phyloP scores from a whole-genome alignment of 2,329 filamentous ascomycete genomes.

The Boeremia exigua region DNA sequence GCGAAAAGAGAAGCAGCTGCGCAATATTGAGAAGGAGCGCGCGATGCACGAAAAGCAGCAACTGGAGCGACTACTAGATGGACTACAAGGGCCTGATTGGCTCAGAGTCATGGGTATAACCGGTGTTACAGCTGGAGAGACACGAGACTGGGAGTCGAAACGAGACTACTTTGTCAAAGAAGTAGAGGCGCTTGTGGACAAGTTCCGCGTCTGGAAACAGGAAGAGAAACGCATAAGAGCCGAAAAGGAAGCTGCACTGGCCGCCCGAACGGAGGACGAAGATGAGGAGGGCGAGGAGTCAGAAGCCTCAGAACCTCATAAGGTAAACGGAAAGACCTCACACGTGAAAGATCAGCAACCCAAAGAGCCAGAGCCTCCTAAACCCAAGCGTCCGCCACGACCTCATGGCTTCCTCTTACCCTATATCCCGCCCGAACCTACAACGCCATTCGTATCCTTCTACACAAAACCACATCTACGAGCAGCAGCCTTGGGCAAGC shows the following conservation, averaged over 20 bases:
- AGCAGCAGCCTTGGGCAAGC: constrained; percentile 76
- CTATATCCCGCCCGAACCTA: constrained; percentile 40
- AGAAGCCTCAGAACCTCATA: constrained; percentile 43
- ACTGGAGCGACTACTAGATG: constrained; percentile 74
- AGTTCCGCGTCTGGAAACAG: constrained; percentile 86
- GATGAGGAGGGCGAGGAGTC: constrained; percentile 45
- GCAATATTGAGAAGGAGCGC: constrained; percentile 70
- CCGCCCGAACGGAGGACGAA: constrained; percentile 56
- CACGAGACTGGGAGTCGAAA: constrained; percentile 85
- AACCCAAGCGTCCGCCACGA: constrained; percentile 41
- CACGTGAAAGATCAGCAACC: constrained; percentile 51
- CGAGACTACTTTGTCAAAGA: constrained; percentile 84
- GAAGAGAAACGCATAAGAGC: constrained; percentile 85
- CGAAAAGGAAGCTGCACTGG: constrained; percentile 71
- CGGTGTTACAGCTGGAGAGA: constrained; percentile 81
- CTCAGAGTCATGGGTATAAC: constrained; percentile 88
- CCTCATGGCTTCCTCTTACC: constrained; percentile 42
- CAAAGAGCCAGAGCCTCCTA: constrained; percentile 44
- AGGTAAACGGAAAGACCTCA: constrained; percentile 15
- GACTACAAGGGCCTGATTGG: constrained; percentile 91
- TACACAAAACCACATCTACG: constrained; percentile 81
- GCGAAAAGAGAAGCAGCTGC: constrained; percentile 70
- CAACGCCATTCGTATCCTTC: constrained; percentile 81
- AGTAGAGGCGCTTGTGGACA: constrained; percentile 80
- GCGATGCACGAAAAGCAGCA: constrained; percentile 71